Evolutionary conservation across 371 early-diverging fungal species (phyloP).

Genomic region (Haplosporangium sp.): DNA sequence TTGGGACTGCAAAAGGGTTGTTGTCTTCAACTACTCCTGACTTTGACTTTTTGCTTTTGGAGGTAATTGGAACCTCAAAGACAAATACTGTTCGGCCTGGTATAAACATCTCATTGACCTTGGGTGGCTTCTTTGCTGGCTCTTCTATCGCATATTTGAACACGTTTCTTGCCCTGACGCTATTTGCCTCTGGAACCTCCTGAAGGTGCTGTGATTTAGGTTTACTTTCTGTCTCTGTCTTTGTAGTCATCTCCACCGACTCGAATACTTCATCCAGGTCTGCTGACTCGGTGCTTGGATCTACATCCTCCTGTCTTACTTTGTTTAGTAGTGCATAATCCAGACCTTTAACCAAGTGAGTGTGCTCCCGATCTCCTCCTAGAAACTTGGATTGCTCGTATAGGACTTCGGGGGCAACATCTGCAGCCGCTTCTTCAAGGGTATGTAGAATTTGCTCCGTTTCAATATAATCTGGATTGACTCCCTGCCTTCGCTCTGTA

Average conservation of each 20-base stretch:
- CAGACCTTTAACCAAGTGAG: slow-evolving; percentile 93
- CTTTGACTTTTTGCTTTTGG: slow-evolving; percentile 34
- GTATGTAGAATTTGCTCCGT: slow-evolving; percentile 62
- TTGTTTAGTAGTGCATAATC: slow-evolving; percentile 84
- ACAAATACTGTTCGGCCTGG: slow-evolving; percentile 86
- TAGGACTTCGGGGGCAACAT: slow-evolving; percentile 61
- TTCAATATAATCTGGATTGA: slow-evolving; percentile 67
- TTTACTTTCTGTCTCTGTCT: slow-evolving; percentile 36
- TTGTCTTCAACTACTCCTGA: slow-evolving; percentile 64
- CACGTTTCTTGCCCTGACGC: slow-evolving; percentile 54
- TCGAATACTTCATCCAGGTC: slow-evolving; percentile 52
- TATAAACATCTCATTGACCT: slow-evolving; percentile 78
- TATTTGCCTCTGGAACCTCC: slow-evolving; percentile 43
- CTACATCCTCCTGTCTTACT: slow-evolving; percentile 62
- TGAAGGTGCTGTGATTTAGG: slow-evolving; percentile 1
- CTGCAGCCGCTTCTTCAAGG: slow-evolving; percentile 46
- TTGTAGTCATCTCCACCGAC: slow-evolving; percentile 32
- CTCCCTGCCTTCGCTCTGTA: slow-evolving; percentile 83
- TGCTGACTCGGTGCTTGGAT: slow-evolving; percentile 17
- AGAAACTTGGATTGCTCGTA: slow-evolving; percentile 90
- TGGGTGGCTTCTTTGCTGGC: slow-evolving; percentile 47
- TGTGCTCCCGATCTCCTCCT: slow-evolving; percentile 88
- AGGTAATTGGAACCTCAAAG: slow-evolving; percentile 69
- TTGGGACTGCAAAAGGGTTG: slow-evolving; percentile 76
- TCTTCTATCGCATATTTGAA: slow-evolving; percentile 59